Conservation (phyloP, 1,284 basidiomycete genomes). For the Limonomyces culmigenus region DNA sequence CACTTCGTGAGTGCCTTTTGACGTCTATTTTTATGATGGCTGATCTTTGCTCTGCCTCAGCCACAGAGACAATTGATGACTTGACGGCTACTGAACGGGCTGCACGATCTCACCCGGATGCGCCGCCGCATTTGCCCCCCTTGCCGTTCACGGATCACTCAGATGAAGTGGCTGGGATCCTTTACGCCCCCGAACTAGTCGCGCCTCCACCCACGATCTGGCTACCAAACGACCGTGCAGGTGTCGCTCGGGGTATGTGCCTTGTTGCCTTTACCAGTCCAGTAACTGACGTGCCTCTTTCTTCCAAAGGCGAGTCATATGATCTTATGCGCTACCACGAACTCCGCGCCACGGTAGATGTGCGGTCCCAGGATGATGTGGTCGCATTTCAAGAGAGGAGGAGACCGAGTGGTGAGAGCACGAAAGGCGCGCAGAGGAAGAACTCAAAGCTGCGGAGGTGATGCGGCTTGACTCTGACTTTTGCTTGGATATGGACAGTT, state of each 20-base stretch:
- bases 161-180: constrained; percentile 54
- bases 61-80: constrained; percentile 64
- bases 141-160: constrained; percentile 55
- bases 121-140: constrained; percentile 55
- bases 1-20: constrained; percentile 33
- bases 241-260: constrained; percentile 50
- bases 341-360: constrained; percentile 46
- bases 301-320: constrained; percentile 52
- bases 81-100: constrained; percentile 60
- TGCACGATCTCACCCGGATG: constrained; percentile 60
- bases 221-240: constrained; percentile 59
- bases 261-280: no score
- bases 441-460: no score
- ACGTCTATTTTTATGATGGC: not conserved
- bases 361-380: constrained; percentile 40
- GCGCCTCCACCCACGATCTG: constrained; percentile 64
- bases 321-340: constrained; percentile 58
- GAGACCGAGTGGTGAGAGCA: no score
- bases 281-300: no score
- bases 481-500: no score
- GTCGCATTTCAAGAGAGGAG: no score
- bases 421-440: no score
- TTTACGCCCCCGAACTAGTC: constrained; percentile 69
- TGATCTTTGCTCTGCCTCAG: constrained; percentile 15
- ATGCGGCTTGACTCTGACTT: no score